Evolutionary conservation across 75 land plant genomes (phyloP).

Genomic region (Sequoiadendron giganteum): DNA sequence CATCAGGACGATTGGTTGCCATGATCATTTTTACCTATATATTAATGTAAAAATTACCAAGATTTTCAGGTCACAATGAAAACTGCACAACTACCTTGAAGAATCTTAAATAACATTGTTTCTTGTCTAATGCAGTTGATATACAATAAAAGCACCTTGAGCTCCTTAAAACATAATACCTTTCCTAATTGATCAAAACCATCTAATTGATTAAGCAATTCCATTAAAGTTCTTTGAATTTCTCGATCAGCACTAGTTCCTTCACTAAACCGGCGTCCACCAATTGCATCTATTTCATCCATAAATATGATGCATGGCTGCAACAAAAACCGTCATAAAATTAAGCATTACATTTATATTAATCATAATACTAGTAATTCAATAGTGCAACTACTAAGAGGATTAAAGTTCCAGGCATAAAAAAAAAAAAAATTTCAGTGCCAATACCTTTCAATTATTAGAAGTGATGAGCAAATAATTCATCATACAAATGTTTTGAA

Average conservation of each 20-base stretch:
- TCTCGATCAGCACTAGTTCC: conserved; percentile 96
- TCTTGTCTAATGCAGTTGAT: neutral
- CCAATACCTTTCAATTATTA: neutral
- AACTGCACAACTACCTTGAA: neutral
- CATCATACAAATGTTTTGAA: neutral
- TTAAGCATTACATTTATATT: neutral
- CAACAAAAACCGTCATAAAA: conserved; percentile 7
- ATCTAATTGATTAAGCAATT: conserved; percentile 86
- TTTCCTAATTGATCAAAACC: conserved; percentile 95
- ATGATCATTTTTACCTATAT: conserved; percentile 89
- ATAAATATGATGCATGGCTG: conserved; percentile 95
- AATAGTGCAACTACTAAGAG: neutral
- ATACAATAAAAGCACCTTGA: neutral
- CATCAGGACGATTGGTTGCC: conserved; percentile 91
- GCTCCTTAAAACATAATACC: conserved; percentile 27
- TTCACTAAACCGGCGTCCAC: conserved; percentile 93
- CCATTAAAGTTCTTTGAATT: conserved; percentile 92
- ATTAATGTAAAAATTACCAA: neutral
- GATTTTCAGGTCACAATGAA: neutral
- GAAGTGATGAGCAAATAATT: neutral
- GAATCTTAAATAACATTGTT: neutral
- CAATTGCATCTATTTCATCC: conserved; percentile 98
- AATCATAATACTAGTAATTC: neutral
- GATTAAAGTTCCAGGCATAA: neutral
- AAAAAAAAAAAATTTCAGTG: neutral